These are phyloP conservation scores for Pichia cabralensis DNA, from an alignment of 805 yeast species.

Conservation along the genomic window DNA sequence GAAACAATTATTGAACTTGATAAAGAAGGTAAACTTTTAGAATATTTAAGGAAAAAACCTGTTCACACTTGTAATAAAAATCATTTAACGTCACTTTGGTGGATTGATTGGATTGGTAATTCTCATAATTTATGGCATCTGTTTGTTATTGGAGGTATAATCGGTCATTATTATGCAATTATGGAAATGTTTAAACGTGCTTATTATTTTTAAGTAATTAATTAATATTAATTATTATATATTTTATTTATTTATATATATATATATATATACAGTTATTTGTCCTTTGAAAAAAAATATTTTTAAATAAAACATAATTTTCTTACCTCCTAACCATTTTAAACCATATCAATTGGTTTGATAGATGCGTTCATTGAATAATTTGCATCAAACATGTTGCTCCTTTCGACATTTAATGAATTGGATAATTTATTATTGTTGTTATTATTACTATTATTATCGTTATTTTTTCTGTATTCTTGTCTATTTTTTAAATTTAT, in stretches of 20 bases:
- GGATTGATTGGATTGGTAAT: conserved; percentile 66
- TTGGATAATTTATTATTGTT: too few species aligned
- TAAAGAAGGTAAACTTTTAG: conserved; percentile 18
- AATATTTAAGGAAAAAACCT: conserved; percentile 35
- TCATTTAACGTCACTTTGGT: conserved; percentile 55
- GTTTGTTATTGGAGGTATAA: conserved; percentile 80
- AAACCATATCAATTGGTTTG: conserved; percentile 6
- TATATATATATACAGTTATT: not conserved
- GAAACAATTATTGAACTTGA: conserved; percentile 24
- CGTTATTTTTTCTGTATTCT: too few species aligned
- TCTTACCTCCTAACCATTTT: too few species aligned
- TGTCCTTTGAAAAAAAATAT: too few species aligned
- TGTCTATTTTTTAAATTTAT: too few species aligned
- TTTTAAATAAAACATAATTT: too few species aligned
- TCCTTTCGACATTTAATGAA: too few species aligned
- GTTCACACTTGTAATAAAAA: conserved; percentile 20
- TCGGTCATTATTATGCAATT: conserved; percentile 78
- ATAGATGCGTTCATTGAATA: conserved; percentile 7
- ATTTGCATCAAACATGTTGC: conserved; percentile 8
- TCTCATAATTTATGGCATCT: conserved; percentile 95
- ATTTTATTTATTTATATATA: not conserved
- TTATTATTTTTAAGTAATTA: not conserved
- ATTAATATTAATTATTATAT: not conserved
- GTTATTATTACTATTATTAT: too few species aligned
- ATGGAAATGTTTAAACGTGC: conserved; percentile 50